phyloP scores from a whole-genome alignment of 1,139 yeast genomes.

The Saccharomycopsis hybrid region DNA sequence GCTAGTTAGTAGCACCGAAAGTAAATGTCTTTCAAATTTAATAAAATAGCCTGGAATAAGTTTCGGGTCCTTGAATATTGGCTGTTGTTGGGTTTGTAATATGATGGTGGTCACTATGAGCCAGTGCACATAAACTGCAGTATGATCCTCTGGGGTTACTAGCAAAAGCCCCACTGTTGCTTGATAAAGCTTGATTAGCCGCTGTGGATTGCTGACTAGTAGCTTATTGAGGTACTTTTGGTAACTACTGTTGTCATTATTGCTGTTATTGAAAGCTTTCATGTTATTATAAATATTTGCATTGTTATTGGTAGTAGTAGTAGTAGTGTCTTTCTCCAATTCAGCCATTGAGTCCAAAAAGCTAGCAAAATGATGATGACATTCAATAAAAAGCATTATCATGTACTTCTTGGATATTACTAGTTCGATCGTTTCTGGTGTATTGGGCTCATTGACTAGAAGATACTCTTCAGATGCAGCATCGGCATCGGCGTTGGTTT shows the following conservation, averaged over 20 bases:
- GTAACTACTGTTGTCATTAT: not conserved
- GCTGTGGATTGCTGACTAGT: not conserved
- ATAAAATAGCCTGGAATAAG: not conserved
- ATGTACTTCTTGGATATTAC: constrained; percentile 8
- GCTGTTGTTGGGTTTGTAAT: not conserved
- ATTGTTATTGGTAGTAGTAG: not conserved
- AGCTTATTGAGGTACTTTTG: not conserved
- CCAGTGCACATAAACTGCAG: constrained; percentile 9
- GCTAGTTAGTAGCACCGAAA: constrained; percentile 13
- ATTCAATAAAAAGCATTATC: constrained; percentile 5
- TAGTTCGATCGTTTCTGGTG: constrained; percentile 3
- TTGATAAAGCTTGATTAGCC: not conserved
- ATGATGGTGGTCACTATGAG: not conserved
- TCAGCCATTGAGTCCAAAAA: not conserved
- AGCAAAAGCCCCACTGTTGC: constrained; percentile 10
- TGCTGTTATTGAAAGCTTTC: not conserved
- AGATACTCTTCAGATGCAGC: not conserved
- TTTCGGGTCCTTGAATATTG: not conserved
- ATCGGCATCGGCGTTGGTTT: not conserved
- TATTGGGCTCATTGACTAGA: not conserved
- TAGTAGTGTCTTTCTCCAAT: not conserved
- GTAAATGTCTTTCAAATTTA: constrained; percentile 8
- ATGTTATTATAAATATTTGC: not conserved
- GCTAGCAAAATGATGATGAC: constrained; percentile 6
- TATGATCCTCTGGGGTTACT: constrained; percentile 10